phyloP scores from a whole-genome alignment of 768 basidiomycete genomes.

The Rossbeevera mucosa region DNA sequence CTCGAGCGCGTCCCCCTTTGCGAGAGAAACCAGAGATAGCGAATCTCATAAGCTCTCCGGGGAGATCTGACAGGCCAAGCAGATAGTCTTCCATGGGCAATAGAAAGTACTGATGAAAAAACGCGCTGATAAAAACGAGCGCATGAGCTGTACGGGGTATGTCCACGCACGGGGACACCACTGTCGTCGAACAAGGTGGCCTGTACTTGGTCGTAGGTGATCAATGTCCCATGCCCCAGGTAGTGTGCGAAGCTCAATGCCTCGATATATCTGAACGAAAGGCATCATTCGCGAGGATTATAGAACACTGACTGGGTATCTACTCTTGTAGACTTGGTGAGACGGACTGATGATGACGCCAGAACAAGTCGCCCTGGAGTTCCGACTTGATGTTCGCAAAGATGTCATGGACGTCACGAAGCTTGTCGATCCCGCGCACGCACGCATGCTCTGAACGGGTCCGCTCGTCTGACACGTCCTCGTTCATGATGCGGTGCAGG shows the following conservation, averaged over 20 bases:
- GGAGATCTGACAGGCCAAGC: constrained; percentile 89
- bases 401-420: constrained; percentile 59
- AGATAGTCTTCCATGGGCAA: constrained; percentile 81
- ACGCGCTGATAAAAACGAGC: constrained; percentile 1
- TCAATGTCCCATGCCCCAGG: constrained; percentile 61
- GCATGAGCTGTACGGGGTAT: constrained; percentile 2
- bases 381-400: constrained; percentile 62
- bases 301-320: constrained; percentile 1
- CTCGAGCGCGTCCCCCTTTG: constrained; percentile 59
- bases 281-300: constrained; percentile 14
- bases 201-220: constrained; percentile 68
- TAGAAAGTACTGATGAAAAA: constrained; percentile 61
- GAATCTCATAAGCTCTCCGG: constrained; percentile 94
- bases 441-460: constrained; percentile 43
- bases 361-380: constrained; percentile 64
- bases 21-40: constrained; percentile 79
- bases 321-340: constrained; percentile 83
- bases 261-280: constrained; percentile 68
- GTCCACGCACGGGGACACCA: constrained; percentile 56
- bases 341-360: constrained; percentile 70
- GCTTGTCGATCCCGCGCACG: constrained; percentile 50
- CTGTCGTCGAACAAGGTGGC: constrained; percentile 53
- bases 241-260: constrained; percentile 87
- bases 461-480: constrained; percentile 30
- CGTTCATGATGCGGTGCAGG: constrained; percentile 67